Conservation (phyloP, 768 basidiomycete species). For the Candolleomyces eurysporus region DNA sequence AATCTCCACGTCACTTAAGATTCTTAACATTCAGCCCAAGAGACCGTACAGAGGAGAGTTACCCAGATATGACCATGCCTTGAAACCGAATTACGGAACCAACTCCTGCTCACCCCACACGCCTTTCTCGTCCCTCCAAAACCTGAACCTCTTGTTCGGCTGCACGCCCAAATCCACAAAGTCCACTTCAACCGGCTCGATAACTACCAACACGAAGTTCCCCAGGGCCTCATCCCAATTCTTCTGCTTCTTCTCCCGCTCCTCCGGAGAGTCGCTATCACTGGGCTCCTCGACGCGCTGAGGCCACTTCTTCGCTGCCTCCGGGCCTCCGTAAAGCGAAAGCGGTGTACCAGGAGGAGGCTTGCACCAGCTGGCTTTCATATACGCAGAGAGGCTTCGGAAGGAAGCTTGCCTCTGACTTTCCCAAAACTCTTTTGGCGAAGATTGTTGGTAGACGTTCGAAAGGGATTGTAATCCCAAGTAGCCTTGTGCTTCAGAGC, state of each 20-base stretch:
- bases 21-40: too few relatives aligned
- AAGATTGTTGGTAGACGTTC: constrained; percentile 29
- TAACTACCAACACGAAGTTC: constrained; percentile 70
- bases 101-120: constrained; percentile 61
- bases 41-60: too few relatives aligned
- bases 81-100: constrained; percentile 45
- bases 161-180: constrained; percentile 55
- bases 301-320: constrained; percentile 66
- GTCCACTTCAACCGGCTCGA: constrained; percentile 73
- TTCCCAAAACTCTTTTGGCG: constrained; percentile 52
- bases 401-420: constrained; percentile 58
- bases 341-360: constrained; percentile 56
- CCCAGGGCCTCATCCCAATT: constrained; percentile 52
- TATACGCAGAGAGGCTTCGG: constrained; percentile 51
- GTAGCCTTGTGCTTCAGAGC: constrained; percentile 32
- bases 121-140: constrained; percentile 25
- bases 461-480: constrained; percentile 19
- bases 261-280: constrained; percentile 25
- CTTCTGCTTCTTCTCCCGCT: constrained; percentile 37
- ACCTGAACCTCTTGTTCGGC: constrained; percentile 56
- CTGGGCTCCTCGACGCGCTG: constrained; percentile 46
- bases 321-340: constrained; percentile 46
- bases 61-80: too few relatives aligned
- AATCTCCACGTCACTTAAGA: too few relatives aligned
- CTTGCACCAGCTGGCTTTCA: constrained; percentile 73